These are phyloP conservation scores for Pythium grandisporangium DNA, from an alignment of 352 stramenopile species.

Conservation along the genomic window DNA sequence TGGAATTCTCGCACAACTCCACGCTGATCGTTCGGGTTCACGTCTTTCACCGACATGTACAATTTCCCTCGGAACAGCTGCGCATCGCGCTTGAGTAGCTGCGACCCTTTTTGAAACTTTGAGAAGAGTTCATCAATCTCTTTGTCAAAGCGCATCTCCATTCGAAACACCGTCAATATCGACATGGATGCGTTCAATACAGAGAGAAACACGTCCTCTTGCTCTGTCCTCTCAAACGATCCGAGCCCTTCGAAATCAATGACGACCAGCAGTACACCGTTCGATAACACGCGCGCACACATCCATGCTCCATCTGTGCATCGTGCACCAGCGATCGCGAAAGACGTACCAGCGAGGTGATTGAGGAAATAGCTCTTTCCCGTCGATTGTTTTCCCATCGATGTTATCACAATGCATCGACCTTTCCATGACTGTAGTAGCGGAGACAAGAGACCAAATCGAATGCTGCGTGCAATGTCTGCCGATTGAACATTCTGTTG, in stretches of 20 bases:
- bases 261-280: conserved; percentile 45
- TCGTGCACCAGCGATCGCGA: conserved; percentile 49
- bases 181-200: conserved; percentile 64
- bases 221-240: conserved; percentile 61
- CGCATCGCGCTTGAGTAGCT: conserved; percentile 49
- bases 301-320: conserved; percentile 69
- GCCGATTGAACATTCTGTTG: conserved; percentile 11
- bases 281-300: conserved; percentile 26
- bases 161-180: conserved; percentile 66
- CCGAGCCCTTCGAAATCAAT: conserved; percentile 73
- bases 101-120: conserved; percentile 56
- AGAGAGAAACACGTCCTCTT: conserved; percentile 70
- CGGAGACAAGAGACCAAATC: conserved; percentile 35
- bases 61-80: conserved; percentile 44
- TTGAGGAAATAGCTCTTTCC: conserved; percentile 79
- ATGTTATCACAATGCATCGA: conserved; percentile 39
- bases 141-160: conserved; percentile 74
- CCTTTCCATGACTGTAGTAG: conserved; percentile 27
- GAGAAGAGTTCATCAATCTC: conserved; percentile 60
- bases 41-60: conserved; percentile 70
- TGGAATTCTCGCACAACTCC: conserved; percentile 42
- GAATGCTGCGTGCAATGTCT: conserved; percentile 37
- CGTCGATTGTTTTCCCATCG: conserved; percentile 67
- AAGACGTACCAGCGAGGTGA: conserved; percentile 61
- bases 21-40: conserved; percentile 52